These are phyloP conservation scores for Oxyria digyna DNA, from an alignment of 148 eudicot species.

Conservation along the genomic window DNA sequence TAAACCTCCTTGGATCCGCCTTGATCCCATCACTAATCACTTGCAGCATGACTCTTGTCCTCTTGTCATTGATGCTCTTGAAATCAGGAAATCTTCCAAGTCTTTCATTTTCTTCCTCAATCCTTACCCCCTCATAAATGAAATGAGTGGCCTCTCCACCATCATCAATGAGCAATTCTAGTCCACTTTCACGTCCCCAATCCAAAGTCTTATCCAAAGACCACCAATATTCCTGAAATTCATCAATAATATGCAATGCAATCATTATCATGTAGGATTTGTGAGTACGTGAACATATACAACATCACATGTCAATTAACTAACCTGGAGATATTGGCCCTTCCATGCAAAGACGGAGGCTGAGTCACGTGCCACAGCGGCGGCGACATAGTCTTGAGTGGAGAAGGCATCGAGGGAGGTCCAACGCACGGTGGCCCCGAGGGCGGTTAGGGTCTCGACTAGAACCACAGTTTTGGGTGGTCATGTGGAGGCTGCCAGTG, in stretches of 20 bases:
- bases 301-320: not conserved
- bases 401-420: slow-evolving; percentile 93
- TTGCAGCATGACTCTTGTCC: slow-evolving; percentile 68
- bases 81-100: slow-evolving; percentile 60
- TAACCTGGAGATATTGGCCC: slow-evolving; percentile 61
- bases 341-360: slow-evolving; percentile 94
- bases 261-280: not conserved
- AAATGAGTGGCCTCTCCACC: slow-evolving; percentile 83
- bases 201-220: slow-evolving; percentile 88
- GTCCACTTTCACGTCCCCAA: slow-evolving; percentile 80
- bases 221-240: slow-evolving; percentile 81
- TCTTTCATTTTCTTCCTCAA: slow-evolving; percentile 66
- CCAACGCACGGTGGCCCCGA: slow-evolving; percentile 88
- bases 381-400: slow-evolving; percentile 86
- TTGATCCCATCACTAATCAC: slow-evolving; percentile 58
- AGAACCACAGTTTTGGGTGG: too few species aligned
- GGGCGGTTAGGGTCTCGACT: too few species aligned
- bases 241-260: not conserved
- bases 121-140: slow-evolving; percentile 93
- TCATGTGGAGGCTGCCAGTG: too few species aligned
- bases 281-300: too few species aligned
- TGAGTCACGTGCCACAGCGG: slow-evolving; percentile 82
- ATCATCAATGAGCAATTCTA: slow-evolving; percentile 84
- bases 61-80: slow-evolving; percentile 44
- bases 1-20: slow-evolving; percentile 64